Evolutionary conservation across 345 rosid genomes (phyloP).

Genomic region (Diplotaxis tenuifolia): DNA sequence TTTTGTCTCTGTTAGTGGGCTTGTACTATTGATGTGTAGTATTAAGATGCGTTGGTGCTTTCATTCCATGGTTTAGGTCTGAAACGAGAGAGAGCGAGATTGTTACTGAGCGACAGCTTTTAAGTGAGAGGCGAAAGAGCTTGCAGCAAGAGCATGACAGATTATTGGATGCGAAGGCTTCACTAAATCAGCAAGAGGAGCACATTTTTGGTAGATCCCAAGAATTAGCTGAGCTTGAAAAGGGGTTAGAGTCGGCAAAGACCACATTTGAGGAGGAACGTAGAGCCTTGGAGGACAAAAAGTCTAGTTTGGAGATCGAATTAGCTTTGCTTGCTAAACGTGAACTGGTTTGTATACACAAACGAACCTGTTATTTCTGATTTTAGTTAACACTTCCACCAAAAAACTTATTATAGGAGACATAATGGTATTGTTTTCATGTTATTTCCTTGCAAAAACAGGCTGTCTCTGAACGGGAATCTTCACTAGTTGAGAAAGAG

Average conservation of each 20-base stretch:
- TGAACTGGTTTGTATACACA: slow-evolving; percentile 64
- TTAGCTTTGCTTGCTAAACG: slow-evolving; percentile 54
- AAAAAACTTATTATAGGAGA: slow-evolving; percentile 1
- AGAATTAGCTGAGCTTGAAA: slow-evolving; percentile 60
- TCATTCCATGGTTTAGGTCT: slow-evolving; percentile 51
- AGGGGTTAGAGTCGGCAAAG: slow-evolving; percentile 58
- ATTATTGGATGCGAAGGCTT: slow-evolving; percentile 69
- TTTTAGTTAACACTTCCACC: background rate
- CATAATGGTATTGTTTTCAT: slow-evolving; percentile 11
- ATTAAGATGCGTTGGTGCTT: background rate
- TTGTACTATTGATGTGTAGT: background rate
- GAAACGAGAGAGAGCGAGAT: slow-evolving; percentile 79
- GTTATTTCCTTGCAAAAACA: slow-evolving; percentile 32
- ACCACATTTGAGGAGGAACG: slow-evolving; percentile 52
- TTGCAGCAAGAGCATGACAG: slow-evolving; percentile 81
- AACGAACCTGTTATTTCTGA: slow-evolving; percentile 12
- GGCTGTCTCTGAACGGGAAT: slow-evolving; percentile 62
- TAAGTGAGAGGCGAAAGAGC: slow-evolving; percentile 69
- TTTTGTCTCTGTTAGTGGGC: slow-evolving; percentile 9
- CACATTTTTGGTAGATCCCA: slow-evolving; percentile 60
- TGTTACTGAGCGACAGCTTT: slow-evolving; percentile 55
- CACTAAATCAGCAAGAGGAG: slow-evolving; percentile 83
- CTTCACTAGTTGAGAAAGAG: slow-evolving; percentile 61
- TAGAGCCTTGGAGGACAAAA: slow-evolving; percentile 51
- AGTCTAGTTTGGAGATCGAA: slow-evolving; percentile 52